Base-by-base conservation (phyloP, 352 stramenopile genomes). In the Chrysophaeum taylorii region DNA sequence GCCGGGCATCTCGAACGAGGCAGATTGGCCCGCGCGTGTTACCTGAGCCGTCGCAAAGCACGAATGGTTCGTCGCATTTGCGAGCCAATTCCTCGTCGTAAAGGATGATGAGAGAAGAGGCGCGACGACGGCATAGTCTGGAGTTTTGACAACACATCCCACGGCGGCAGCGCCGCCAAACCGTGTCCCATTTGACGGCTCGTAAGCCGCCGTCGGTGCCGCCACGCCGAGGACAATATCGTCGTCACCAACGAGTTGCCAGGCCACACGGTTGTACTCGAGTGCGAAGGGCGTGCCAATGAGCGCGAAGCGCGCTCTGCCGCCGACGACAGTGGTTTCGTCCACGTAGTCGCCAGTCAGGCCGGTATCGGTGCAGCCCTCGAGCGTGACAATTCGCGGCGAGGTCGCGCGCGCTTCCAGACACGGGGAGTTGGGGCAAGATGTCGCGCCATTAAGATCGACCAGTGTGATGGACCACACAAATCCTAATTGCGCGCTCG, bases 381-480 rank as follows among this genome's bases (percentile, higher is more conserved):
- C 38, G 27, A 73, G 42, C 21, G 1, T n/a, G 37, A 70, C 50
- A 41, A 43, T 76, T 35, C 61, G 41, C 21, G 43, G 25, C 38
- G 63, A 45, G 27, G 48, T 25, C 9, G 53, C 23, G 7, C 52
- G 25, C 41, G 48, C 66, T 16, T 41, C 35, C 33, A 64, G 61
- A 38, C 64, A 72, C n/a, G 72, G 50, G 14, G 66, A 54, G 15
- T 68, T 33, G 36, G 73, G n/a, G 60, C 48, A 60, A 43, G 29
- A 36, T 42, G 57, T 60, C 4, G 16, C 18, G 43, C 71, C 48
- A 52, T 29, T 16, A 61, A 88, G 81, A 18, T 72, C 77, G 25
- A 76, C 80, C 72, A 96, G 96, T 15, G 91, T 95, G 37, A 97
- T 83, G 21, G 74, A 81, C 90, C 91, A 96, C 14, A 83, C 77